Evolutionary conservation across 306 rosid genomes (phyloP).

Genomic region (Mimosa pudica): DNA sequence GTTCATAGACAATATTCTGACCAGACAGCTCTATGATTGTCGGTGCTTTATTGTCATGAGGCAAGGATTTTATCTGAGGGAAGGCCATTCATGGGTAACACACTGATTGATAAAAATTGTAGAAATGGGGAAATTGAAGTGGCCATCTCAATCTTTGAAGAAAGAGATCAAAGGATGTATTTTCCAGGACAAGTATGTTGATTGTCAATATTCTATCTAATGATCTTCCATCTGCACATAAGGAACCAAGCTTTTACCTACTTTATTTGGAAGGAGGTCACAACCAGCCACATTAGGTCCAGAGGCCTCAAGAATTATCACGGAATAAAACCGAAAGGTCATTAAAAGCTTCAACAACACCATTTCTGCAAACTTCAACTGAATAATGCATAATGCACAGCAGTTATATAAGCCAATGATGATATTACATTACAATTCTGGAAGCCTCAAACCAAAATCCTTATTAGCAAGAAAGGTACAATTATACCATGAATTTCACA

Average conservation of each 20-base stretch:
- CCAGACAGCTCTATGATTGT: constrained; percentile 32
- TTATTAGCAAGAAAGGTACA: neutral
- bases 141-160: constrained; percentile 24
- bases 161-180: constrained; percentile 30
- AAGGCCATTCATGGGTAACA: constrained; percentile 35
- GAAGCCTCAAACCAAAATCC: neutral
- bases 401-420: neutral
- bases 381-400: neutral
- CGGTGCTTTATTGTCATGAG: constrained; percentile 37
- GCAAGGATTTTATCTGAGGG: constrained; percentile 31
- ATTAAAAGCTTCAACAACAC: no score
- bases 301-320: neutral
- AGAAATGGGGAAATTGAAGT: constrained; percentile 27
- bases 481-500: no score
- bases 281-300: neutral
- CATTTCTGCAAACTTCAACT: no score
- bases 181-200: constrained; percentile 29
- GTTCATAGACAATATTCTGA: constrained; percentile 5
- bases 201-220: constrained; percentile 9
- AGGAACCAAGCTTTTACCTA: neutral
- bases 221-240: constrained; percentile 13
- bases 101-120: constrained; percentile 38
- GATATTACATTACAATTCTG: neutral
- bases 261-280: neutral
- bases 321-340: neutral